Base-by-base conservation (phyloP, 2,329 filamentous ascomycete genomes). In the Aschersonia sp. region DNA sequence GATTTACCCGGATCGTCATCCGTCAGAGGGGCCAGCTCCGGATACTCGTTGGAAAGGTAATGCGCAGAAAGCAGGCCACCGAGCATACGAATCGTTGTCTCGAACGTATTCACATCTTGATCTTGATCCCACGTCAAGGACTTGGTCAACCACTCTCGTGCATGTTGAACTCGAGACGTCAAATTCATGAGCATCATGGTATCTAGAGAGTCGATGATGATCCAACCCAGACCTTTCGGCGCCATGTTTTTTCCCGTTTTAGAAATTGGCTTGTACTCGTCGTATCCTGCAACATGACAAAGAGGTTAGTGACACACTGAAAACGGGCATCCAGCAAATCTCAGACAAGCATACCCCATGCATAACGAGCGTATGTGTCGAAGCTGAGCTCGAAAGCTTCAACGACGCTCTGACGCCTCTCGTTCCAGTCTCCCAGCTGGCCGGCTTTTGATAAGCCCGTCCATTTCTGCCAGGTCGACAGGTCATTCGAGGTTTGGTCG, bases 111-210 rank as follows among this genome's bases (percentile, higher is more conserved):
- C 48, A 98, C 91, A 61, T 96, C 88, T 62, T 96, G 89, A 58
- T 96, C 76, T 64, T 95, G 88, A 51, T 96, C 82, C 67, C 94
- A 97, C 9, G 81, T 82, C 52, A 97, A 67, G 5, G 81, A 81
- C 4, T 80, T 82, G 2, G 85, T 75, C 45, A 98, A 80, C 92
- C 92, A 98, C 60, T 94, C 78, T 48, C 91, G 77, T 31, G 92
- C 91, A 59, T 94, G 82, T 40, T 81, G 75, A 40, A 98, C 75
- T 52, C 89, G 82, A 32, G 80, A 84, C 10, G 91, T 97, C 54
- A 95, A 73, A 63, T 97, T 97, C 92, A 98, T 98, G 51, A 98
- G 73, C 70, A 98, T 98, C 74, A 97, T 78, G 1, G 92, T 98
- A 65, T 98, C 92, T 53, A 98, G 71, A 9, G 91, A 82, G 67